These are phyloP conservation scores for Hyaloscypha bicolor DNA, from an alignment of 495 filamentous ascomycete genomes.

Conservation along the genomic window DNA sequence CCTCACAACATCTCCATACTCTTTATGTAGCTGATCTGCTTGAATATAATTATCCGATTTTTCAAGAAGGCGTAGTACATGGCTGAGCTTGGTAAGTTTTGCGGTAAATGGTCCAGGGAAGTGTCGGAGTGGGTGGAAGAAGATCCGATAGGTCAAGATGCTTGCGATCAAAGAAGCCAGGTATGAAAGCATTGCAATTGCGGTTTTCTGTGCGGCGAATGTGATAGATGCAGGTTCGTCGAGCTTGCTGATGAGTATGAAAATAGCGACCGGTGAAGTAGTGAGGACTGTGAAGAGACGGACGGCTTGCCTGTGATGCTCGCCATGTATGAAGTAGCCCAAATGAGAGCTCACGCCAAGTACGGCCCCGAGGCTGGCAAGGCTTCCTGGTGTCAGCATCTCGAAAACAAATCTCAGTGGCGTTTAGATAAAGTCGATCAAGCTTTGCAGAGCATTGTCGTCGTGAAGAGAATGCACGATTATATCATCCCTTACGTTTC, in stretches of 20 bases:
- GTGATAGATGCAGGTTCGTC: no score
- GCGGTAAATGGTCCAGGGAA: conserved; percentile 46
- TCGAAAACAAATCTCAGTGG: no score
- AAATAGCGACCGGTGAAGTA: background rate
- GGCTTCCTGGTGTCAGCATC: no score
- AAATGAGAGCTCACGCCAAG: background rate
- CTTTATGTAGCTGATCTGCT: no score
- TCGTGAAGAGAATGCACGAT: no score
- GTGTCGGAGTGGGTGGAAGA: conserved; percentile 47
- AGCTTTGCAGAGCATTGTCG: no score
- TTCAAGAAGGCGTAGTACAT: conserved; percentile 6
- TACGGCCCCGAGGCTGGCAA: no score
- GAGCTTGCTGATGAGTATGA: background rate
- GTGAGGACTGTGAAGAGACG: background rate
- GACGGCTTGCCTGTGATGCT: background rate
- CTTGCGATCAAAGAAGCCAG: background rate
- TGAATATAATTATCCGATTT: no score
- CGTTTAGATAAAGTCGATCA: no score
- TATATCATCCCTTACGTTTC: no score
- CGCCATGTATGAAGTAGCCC: background rate
- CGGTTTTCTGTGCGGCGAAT: background rate
- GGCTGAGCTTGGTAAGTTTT: conserved; percentile 9
- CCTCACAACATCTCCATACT: no score
- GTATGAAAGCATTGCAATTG: background rate
- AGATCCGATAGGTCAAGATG: conserved; percentile 44